phyloP scores from a whole-genome alignment of 163 green algal genomes.

The Coccomyxa subellipsoidea region DNA sequence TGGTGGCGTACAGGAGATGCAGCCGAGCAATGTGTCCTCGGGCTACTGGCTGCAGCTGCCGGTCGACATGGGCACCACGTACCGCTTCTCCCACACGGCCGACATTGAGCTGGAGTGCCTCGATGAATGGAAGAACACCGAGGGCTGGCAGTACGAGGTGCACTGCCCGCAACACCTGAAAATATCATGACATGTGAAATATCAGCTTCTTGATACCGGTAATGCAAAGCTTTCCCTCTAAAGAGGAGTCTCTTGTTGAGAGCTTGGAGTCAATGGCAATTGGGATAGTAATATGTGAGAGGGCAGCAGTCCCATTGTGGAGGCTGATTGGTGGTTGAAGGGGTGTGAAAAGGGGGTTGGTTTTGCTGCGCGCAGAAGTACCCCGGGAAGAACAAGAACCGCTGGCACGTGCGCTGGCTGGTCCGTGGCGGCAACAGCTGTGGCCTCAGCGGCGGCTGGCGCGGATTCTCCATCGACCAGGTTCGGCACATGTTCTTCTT shows the following conservation, averaged over 20 bases:
- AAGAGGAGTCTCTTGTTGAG: neutral
- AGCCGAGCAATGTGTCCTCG: neutral
- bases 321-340: no score
- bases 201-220: no score
- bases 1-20: neutral
- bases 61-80: neutral
- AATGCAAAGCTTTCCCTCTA: neutral
- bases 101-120: neutral
- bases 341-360: no score
- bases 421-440: neutral
- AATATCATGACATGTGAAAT: no score
- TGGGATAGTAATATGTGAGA: no score
- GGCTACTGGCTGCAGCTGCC: neutral
- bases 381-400: neutral
- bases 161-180: neutral
- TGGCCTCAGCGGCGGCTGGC: conserved; percentile 7
- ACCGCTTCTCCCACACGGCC: neutral
- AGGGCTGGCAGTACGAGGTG: neutral
- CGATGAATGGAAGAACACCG: neutral
- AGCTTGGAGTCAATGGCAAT: no score
- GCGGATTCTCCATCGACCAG: conserved; percentile 12
- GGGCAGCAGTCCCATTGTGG: no score
- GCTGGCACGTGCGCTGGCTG: neutral
- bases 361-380: neutral
- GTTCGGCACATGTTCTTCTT: neutral